Evolutionary conservation across 345 rosid species (phyloP), one percentile per base, ranked within the genome.

Genomic region (Arabidopsis suecica): DNA sequence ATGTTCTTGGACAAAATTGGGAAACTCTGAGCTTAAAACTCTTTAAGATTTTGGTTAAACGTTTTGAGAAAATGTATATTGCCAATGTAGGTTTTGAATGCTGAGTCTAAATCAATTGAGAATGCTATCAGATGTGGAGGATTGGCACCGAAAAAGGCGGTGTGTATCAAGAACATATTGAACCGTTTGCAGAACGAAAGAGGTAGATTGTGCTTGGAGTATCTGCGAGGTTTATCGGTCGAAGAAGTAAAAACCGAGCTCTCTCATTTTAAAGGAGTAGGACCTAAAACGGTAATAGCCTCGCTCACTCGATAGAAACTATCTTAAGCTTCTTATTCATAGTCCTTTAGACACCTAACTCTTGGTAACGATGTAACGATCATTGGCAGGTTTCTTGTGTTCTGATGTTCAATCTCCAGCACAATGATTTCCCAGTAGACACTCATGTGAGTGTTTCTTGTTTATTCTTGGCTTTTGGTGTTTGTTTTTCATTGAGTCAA

Each of bases 341-440:
- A n/a, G 37, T 41, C 18, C 44, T 50, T 20, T 54, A 13, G 30
- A 9, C 5, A 34, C 14, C 4, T 34, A 4, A 9, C 14, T 30
- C 5, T 10, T 59, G 47, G 47, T 60, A 16, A 48, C 42, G 38
- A 12, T 16, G 20, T n/a, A 8, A 50, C 53, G 50, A 11, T 16
- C 18, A 61, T 45, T 69, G 48, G 44, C 93, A 93, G 97, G 84
- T 91, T 49, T 85, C 97, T 78, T 94, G 97, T 76, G 89, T 94
- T 67, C 82, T 91, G 76, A 79, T 94, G 93, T 91, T 91, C 78
- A 81, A 91, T 71, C 98, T 94, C 75, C 90, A 87, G 83, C 88
- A 71, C 60, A 91, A 94, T 68, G 98, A 94, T 84, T 91, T 94
- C 65, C 97, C 98, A 5, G 97, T 94, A 22, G 97, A 94, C 82